Conservation (phyloP, 2,329 filamentous ascomycete species). For the Cercospora sesami region DNA sequence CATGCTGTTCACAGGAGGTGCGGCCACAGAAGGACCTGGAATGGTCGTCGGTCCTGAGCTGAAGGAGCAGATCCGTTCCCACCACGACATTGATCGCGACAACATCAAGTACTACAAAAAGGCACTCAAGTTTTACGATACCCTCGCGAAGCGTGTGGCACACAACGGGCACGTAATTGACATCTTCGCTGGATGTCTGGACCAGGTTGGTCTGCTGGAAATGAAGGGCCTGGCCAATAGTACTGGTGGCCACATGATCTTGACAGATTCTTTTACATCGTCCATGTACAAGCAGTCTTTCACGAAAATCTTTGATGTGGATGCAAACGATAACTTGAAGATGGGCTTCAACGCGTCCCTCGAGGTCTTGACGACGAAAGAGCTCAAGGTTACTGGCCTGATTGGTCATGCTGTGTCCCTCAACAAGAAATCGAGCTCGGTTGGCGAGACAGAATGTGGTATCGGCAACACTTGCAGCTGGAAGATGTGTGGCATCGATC, state of each 20-base stretch:
- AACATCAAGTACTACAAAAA: slow-evolving; percentile 99
- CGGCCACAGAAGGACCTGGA: slow-evolving; percentile 92
- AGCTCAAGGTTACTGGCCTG: slow-evolving; percentile 94
- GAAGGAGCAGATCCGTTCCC: slow-evolving; percentile 92
- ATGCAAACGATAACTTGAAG: slow-evolving; percentile 86
- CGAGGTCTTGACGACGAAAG: slow-evolving; percentile 95
- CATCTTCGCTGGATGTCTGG: slow-evolving; percentile 94
- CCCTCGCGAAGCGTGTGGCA: slow-evolving; percentile 85
- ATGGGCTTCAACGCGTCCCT: slow-evolving; percentile 99
- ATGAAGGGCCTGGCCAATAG: slow-evolving; percentile 98
- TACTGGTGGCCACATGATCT: slow-evolving; percentile 95
- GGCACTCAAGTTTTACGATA: slow-evolving; percentile 96
- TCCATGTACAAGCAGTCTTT: slow-evolving; percentile 99
- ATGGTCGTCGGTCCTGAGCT: slow-evolving; percentile 96
- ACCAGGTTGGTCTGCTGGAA: slow-evolving; percentile 93
- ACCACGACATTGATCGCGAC: slow-evolving; percentile 97
- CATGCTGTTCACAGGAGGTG: slow-evolving; percentile 95
- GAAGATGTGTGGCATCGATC: slow-evolving; percentile 99
- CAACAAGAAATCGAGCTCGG: slow-evolving; percentile 96
- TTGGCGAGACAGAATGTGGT: slow-evolving; percentile 96
- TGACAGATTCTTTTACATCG: slow-evolving; percentile 97
- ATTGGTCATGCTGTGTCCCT: slow-evolving; percentile 95
- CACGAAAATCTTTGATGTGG: slow-evolving; percentile 94
- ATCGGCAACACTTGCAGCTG: slow-evolving; percentile 98
- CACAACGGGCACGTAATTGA: slow-evolving; percentile 98